Evolutionary conservation across 2,329 filamentous ascomycete genomes (phyloP), one percentile per base, ranked within the genome.

Genomic region (Lojkania enalia): DNA sequence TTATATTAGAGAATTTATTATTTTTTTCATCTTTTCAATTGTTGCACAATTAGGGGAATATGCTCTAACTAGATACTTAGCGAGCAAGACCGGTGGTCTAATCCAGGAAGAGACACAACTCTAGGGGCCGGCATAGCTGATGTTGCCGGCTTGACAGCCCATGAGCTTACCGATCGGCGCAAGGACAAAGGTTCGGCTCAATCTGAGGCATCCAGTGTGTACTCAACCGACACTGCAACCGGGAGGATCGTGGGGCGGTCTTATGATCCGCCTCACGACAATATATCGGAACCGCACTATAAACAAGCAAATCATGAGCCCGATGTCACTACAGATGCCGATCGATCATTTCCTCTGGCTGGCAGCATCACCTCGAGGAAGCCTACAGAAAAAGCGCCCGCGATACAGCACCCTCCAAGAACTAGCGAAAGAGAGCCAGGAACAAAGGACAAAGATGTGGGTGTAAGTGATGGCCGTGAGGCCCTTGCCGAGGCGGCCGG

Each of bases 341-440:
- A 61, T 32, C 63, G 68, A 30, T 57, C 59, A 1, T 71, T 71
- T 47, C 68, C 68, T n/a, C 56, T 71, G 4, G 51, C 64, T 25
- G 67, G 67, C 19, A 65, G 66, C 19, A 54, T 68, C 5, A 45
- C 56, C 4, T 52, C 54, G 13, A 44, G 51, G 21, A 40, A 39
- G 44, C 21, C 40, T 23, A 39, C 48, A 23, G 46, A 50, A 25
- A 30, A 48, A 21, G 16, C 30, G n/a, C 20, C 31, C 30, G n/a
- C 21, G 15, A 31, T 20, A 15, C n/a, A n/a, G n/a, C n/a, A n/a
- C n/a, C n/a, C 40, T 42, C 2, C 43, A 4, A 39, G 18, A 2
- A 42, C 41, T 6, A 44, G 25, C 25, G 48, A 48, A 20, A 40
- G 53, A 14, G 48, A 49, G 20, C 55, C 49, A 4, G 52, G 55